Evolutionary conservation across 495 filamentous ascomycete genomes (phyloP), one percentile per base, ranked within the genome.

Genomic region (Aspergillus bertholletiae): DNA sequence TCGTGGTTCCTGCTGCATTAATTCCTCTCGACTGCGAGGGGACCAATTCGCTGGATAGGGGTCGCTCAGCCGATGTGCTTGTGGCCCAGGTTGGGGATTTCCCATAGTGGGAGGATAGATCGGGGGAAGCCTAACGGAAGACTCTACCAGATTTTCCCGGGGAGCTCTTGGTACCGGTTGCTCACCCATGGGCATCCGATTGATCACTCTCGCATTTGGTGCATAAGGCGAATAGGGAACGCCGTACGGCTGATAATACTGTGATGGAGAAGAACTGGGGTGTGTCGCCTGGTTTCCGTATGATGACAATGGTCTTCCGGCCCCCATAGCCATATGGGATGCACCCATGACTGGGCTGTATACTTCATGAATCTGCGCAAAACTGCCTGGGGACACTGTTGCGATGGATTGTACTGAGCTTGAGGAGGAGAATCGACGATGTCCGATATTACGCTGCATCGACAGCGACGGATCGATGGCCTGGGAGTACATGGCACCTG

Each of bases 61-160:
- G 59, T 75, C 74, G 26, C 73, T 76, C 17, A 70, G 49, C 27
- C 70, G 69, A 46, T 74, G 74, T 1, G 62, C 62, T 23, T 72
- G 71, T 13, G 61, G 53, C 13, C 52, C 48, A 3, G 62, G 54
- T 20, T 56, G 63, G 7, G 68, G 63, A 4, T 65, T 71, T 4
- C 63, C 59, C 50, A 59, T 54, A 7, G 63, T 57, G 18, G 65
- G 56, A 18, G 73, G 69, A 15, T 71, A 69, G 6, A 78, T 76
- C 7, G 74, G 74, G 5, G 74, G 74, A 3, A 78, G 68, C 40
- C 72, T 64, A 6, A 78, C 68, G n/a, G 72, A 66, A 11, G 71
- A 68, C 46, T 75, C 72, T 3, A 58, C 41, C 46, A 72, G 72
- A 7, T 56, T 49, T 30, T 75, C 74, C 8, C 62, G 68, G 28